A percentile compares a stretch with the other conserved stretches of the same genome.
These are phyloP conservation scores for Apiospora saccharicola DNA, from an alignment of 2,329 filamentous ascomycete genomes.

Conservation along the genomic window DNA sequence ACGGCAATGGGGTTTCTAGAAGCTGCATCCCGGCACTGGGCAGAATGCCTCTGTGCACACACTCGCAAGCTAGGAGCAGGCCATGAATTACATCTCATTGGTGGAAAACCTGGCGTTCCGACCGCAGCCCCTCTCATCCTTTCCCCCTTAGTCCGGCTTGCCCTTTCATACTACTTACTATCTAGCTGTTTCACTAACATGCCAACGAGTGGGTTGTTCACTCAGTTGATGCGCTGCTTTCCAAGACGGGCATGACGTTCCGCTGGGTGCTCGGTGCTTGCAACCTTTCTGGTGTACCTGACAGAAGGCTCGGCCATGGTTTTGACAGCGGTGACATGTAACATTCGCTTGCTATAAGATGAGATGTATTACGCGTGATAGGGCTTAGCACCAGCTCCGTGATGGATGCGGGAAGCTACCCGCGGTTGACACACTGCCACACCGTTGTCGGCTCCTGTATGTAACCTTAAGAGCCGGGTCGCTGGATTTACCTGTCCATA, in stretches of 20 bases:
- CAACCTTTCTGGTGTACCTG: neutral
- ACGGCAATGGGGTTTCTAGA: no score
- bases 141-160: neutral
- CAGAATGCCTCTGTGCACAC: neutral
- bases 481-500: neutral
- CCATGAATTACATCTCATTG: slow-evolving; percentile 1
- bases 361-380: neutral
- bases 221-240: neutral
- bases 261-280: neutral
- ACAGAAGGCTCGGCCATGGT: neutral
- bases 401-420: neutral
- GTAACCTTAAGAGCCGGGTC: slow-evolving; percentile 2
- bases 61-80: no score
- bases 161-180: neutral
- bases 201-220: neutral
- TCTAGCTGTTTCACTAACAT: slow-evolving; percentile 1
- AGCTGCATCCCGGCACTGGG: no score
- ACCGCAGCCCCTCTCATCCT: neutral
- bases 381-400: neutral
- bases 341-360: neutral
- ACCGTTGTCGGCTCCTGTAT: neutral
- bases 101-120: slow-evolving; percentile 5
- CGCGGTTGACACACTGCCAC: neutral
- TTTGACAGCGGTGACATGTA: neutral
- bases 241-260: slow-evolving; percentile 7